Evolutionary conservation across 352 stramenopile species (phyloP), one percentile per base, ranked within the genome.

Genomic region (Aphanomyces stellatus): DNA sequence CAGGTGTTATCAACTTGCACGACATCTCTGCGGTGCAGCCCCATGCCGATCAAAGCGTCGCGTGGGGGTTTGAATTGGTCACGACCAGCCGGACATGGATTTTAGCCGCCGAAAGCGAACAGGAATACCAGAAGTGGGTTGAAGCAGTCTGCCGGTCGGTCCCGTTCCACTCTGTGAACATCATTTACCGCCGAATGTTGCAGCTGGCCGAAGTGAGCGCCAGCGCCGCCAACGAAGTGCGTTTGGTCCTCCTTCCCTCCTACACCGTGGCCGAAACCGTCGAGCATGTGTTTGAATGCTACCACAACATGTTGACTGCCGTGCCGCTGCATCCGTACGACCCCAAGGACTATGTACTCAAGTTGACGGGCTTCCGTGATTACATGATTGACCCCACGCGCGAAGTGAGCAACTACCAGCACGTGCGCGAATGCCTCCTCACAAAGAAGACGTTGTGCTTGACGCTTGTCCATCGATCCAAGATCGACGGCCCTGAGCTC

Each of bases 211-310:
- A 94, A 81, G 85, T 94, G 51, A 94, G 84, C 51, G 74, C 83
- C 0, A 87, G 88, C 46, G 85, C 83, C 10, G 87, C 91, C 22
- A 94, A 83, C 22, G 85, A 94, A 71, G 85, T 92, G 60, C 84
- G 85, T 30, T 91, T 94, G 83, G 82, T 91, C 43, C 87, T 92
- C 28, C 79, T 81, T 1, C 89, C 84, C 0, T 78, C 81, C 4
- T 85, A 94, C 69, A 94, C 85, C 0, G 85, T 94, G n/a, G 82
- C 80, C 4, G 81, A 94, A 71, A 91, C 91, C 69, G 85, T 94
- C 28, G 85, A 92, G 78, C 82, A 91, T 59, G 92, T 94, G 28
- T 94, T 94, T 68, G 90, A 91, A 61, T 94, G 82, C 65, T 94
- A 94, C 77, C 85, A 90, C 65, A 80, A 89, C 65, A 78, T 77